These are phyloP conservation scores for Eucalyptus leucophloia DNA, from an alignment of 345 rosid genomes.

Conservation along the genomic window DNA sequence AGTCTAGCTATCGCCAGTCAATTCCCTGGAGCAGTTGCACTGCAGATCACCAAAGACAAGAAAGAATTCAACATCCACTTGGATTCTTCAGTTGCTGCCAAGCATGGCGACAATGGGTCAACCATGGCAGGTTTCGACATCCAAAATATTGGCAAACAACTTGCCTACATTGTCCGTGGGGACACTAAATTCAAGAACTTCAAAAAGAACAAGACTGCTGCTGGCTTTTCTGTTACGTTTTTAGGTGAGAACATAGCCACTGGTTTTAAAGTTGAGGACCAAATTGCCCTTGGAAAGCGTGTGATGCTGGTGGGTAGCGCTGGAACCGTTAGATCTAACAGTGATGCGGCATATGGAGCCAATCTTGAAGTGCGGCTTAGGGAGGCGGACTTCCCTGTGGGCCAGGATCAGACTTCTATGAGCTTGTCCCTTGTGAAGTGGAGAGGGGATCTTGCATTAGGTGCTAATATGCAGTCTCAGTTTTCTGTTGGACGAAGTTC, in stretches of 20 bases:
- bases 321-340: constrained; percentile 65
- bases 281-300: constrained; percentile 66
- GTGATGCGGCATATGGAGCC: constrained; percentile 86
- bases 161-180: constrained; percentile 72
- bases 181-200: constrained; percentile 79
- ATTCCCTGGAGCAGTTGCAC: constrained; percentile 67
- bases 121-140: constrained; percentile 94
- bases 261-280: constrained; percentile 85
- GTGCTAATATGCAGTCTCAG: constrained; percentile 89
- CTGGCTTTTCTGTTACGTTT: constrained; percentile 71
- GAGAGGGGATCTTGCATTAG: constrained; percentile 87
- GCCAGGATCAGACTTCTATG: constrained; percentile 80
- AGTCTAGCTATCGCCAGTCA: constrained; percentile 46
- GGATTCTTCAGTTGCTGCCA: constrained; percentile 76
- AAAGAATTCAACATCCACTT: constrained; percentile 87
- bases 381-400: constrained; percentile 84
- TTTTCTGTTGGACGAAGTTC: constrained; percentile 63
- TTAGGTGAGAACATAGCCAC: constrained; percentile 82
- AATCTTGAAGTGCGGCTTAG: constrained; percentile 75
- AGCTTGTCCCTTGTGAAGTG: constrained; percentile 90
- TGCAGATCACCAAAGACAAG: constrained; percentile 94
- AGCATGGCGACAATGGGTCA: constrained; percentile 79
- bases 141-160: constrained; percentile 92
- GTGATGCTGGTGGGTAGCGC: constrained; percentile 74
- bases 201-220: constrained; percentile 59